A percentile compares a stretch with the other conserved stretches of the same genome.
phyloP scores from a whole-genome alignment of 345 rosid genomes.

The Populus euphratica region DNA sequence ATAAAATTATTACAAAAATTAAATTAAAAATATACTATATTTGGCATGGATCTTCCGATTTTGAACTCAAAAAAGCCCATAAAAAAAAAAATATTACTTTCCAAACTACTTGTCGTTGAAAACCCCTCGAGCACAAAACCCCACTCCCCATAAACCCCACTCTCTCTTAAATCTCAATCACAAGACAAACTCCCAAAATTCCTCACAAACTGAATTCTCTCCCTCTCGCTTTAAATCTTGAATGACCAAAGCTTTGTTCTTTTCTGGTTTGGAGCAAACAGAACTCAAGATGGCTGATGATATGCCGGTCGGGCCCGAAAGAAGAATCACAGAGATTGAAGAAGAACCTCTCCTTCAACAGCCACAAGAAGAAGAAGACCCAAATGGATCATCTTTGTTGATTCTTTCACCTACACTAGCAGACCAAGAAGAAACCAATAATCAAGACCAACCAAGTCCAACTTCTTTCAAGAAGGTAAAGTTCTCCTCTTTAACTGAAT shows the following conservation, averaged over 20 bases:
- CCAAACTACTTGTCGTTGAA: neutral
- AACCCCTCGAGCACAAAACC: no score
- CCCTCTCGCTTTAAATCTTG: neutral
- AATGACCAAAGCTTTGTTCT: neutral
- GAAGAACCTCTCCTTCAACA: constrained; percentile 8
- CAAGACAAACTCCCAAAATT: neutral
- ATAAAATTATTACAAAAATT: no score
- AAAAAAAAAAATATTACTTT: neutral
- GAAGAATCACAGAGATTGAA: constrained; percentile 15
- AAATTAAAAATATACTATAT: no score
- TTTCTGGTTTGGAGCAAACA: neutral
- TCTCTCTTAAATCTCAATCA: neutral
- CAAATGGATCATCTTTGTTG: constrained; percentile 12
- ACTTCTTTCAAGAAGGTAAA: constrained; percentile 21
- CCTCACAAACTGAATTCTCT: neutral
- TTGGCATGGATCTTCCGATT: no score
- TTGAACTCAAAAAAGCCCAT: neutral
- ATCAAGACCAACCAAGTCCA: constrained; percentile 20
- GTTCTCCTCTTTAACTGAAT: constrained; percentile 16
- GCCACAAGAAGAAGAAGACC: neutral
- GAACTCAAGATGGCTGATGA: neutral
- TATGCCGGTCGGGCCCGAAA: constrained; percentile 9
- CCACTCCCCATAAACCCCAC: neutral
- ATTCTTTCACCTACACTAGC: constrained; percentile 17
- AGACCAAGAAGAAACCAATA: constrained; percentile 6